Evolutionary conservation across 768 basidiomycete genomes (phyloP), one percentile per base, ranked within the genome.

Genomic region (Kockovaella imperatae): DNA sequence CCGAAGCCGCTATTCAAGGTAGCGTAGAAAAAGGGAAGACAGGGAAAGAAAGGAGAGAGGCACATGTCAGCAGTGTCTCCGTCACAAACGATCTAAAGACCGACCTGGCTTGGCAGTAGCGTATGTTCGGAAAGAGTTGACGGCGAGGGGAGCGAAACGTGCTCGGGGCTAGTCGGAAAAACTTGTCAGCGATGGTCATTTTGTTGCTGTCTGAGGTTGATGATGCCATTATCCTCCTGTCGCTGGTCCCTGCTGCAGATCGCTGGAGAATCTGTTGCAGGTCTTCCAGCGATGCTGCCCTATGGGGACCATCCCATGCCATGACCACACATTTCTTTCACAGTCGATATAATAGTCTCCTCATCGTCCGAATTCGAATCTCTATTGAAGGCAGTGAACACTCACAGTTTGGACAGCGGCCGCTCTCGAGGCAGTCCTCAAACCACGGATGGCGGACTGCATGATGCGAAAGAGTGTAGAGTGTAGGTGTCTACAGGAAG

Each of bases 91-190:
- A 35, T 21, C 30, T 17, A 51, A 42, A 10, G 28, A 69, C 86
- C 59, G 59, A 96, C 91, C 86, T 75, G 95, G 83, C 78, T 99
- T 99, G 67, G 91, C 91, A 64, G 93, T 90, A 63, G 95, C 95
- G 78, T 99, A 99, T 55, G 84, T 78, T 71, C 93, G 87, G 70
- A 56, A 59, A 51, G 64, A 53, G 45, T 56, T 49, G 46, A 57
- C 52, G 42, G 56, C 67, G 46, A 59, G 57, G 34, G 63, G 65
- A 35, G 68, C 62, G 48, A 71, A 51, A 26, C 65, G 59, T 44
- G 70, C 54, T 56, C 71, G 68, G 54, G 67, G 54, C 71, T 72
- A n/a, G n/a, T n/a, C n/a, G 49, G 30, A 14, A 30, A 48, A 11
- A 36, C 14, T 38, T 31, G 58, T 60, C 49, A 65, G 58, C 51